Conservation (phyloP, 179 eudicot genomes). For the Kewa caespitosa region DNA sequence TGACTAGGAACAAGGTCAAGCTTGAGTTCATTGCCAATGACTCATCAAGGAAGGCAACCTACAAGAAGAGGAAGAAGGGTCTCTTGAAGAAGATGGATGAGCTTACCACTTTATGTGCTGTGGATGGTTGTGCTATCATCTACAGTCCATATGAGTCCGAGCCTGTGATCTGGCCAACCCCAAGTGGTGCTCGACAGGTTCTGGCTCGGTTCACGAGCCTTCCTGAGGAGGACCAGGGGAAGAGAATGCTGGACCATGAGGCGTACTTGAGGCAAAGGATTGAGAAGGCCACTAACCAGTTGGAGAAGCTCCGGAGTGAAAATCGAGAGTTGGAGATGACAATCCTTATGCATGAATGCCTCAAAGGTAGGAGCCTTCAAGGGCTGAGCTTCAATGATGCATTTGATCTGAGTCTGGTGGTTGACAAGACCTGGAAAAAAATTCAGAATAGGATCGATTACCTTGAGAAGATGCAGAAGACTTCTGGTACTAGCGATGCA, state of each 20-base stretch:
- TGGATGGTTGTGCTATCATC: constrained; percentile 41
- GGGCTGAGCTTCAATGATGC: neutral
- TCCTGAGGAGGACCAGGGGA: constrained; percentile 23
- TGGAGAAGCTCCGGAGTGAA: constrained; percentile 10
- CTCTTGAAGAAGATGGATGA: constrained; percentile 44
- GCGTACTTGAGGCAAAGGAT: constrained; percentile 18
- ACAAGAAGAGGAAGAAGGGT: constrained; percentile 49
- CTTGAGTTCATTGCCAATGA: constrained; percentile 37
- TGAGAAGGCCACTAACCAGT: constrained; percentile 7
- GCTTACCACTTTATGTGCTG: constrained; percentile 42
- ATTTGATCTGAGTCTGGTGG: neutral
- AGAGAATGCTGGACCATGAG: constrained; percentile 25
- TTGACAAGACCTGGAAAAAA: neutral
- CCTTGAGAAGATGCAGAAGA: neutral
- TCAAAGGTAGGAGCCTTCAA: neutral
- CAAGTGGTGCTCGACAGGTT: constrained; percentile 21
- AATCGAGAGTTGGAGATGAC: constrained; percentile 20
- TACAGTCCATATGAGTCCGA: constrained; percentile 40
- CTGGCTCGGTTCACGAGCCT: constrained; percentile 14
- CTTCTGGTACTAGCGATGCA: neutral
- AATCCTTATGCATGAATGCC: neutral
- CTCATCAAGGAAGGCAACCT: constrained; percentile 42
- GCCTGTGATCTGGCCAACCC: constrained; percentile 41
- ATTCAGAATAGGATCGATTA: neutral
- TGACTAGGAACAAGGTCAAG: constrained; percentile 52